These are phyloP conservation scores for Salix dunnii DNA, from an alignment of 345 rosid species.

Conservation along the genomic window DNA sequence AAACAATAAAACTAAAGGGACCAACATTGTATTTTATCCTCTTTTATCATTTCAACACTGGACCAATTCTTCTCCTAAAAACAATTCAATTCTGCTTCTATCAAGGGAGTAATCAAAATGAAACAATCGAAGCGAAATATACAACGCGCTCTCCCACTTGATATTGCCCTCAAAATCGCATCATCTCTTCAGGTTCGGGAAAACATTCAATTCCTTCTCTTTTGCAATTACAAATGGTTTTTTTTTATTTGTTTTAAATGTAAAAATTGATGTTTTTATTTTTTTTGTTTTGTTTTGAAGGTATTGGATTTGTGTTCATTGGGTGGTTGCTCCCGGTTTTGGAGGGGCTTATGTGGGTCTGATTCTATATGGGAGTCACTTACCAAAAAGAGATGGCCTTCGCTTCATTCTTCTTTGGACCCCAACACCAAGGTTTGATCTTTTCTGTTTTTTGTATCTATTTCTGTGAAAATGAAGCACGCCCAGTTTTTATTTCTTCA, in stretches of 20 bases:
- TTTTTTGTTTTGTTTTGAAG: slow-evolving; percentile 20
- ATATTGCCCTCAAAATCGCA: slow-evolving; percentile 55
- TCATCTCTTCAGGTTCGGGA: slow-evolving; percentile 51
- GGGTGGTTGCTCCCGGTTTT: slow-evolving; percentile 63
- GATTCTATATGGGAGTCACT: slow-evolving; percentile 68
- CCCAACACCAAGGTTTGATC: slow-evolving; percentile 4
- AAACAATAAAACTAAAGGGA: no score
- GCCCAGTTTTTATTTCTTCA: not conserved
- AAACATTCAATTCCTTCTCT: not conserved
- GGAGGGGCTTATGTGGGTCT: slow-evolving; percentile 61
- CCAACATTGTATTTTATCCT: no score
- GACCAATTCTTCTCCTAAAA: no score
- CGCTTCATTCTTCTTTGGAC: slow-evolving; percentile 18
- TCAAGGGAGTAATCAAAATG: slow-evolving; percentile 12
- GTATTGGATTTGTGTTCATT: slow-evolving; percentile 55
- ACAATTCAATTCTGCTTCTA: no score
- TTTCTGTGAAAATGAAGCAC: not conserved
- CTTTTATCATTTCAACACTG: no score
- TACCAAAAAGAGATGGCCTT: slow-evolving; percentile 60
- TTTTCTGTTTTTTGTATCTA: not conserved
- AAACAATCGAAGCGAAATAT: slow-evolving; percentile 13
- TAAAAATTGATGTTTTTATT: not conserved
- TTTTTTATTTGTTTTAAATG: not conserved
- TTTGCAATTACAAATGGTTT: not conserved
- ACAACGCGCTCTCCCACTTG: slow-evolving; percentile 45